Evolutionary conservation across 148 eudicot species (phyloP).

Genomic region (Linanthus parryae): DNA sequence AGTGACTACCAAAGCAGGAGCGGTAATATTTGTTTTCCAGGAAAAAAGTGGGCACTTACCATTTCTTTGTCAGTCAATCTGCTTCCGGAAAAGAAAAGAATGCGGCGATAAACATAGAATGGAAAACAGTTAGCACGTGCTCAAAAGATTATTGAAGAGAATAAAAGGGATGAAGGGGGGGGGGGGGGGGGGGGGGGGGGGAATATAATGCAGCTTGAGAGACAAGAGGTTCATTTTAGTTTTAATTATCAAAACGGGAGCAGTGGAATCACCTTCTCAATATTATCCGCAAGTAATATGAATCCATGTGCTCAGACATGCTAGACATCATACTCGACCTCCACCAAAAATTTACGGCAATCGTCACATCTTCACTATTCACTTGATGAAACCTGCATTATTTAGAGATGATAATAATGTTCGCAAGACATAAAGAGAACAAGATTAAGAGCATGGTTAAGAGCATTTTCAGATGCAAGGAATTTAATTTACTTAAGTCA

Average conservation of each 20-base stretch:
- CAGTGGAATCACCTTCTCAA: conserved; percentile 55
- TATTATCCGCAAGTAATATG: conserved; percentile 76
- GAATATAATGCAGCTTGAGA: too few relatives aligned
- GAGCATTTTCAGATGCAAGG: conserved; percentile 1
- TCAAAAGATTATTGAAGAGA: too few relatives aligned
- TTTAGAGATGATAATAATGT: conserved; percentile 8
- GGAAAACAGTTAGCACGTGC: conserved; percentile 15
- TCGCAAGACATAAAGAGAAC: background rate
- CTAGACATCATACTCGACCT: conserved; percentile 51
- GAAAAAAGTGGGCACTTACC: too few relatives aligned
- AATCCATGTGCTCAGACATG: conserved; percentile 92
- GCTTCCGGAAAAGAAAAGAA: too few relatives aligned
- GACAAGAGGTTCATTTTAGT: too few relatives aligned
- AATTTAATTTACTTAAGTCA: background rate
- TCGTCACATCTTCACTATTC: conserved; percentile 80
- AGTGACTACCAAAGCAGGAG: too few relatives aligned
- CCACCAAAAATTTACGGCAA: conserved; percentile 98
- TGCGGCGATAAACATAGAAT: conserved; percentile 17
- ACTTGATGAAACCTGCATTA: conserved; percentile 85
- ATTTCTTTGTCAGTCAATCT: conserved; percentile 87
- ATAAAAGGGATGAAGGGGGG: too few relatives aligned
- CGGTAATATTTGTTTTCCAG: too few relatives aligned
- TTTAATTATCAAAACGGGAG: conserved; percentile 3
- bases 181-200: too few relatives aligned
- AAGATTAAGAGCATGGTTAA: background rate